phyloP scores from a whole-genome alignment of 371 early-diverging fungal species.

The Blastocladiella emersonii region DNA sequence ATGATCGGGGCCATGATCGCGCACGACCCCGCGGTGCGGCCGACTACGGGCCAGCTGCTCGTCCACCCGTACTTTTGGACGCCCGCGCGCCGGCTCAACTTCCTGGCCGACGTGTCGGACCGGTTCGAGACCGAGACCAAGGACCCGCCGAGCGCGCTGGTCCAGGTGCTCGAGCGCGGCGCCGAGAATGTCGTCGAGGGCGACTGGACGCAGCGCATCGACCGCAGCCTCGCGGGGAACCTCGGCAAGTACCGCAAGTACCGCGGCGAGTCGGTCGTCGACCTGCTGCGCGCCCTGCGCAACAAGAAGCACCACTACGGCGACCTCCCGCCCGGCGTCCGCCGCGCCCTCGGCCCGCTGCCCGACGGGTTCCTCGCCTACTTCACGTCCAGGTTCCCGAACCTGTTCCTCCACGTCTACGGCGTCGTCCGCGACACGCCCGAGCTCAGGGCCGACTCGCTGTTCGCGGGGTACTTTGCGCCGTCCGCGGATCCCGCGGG shows the following conservation, averaged over 20 bases:
- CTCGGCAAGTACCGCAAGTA: conserved; percentile 83
- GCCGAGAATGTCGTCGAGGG: conserved; percentile 43
- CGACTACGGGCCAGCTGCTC: conserved; percentile 55
- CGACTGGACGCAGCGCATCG: conserved; percentile 75
- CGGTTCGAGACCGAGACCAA: conserved; percentile 71
- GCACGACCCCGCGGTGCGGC: conserved; percentile 56
- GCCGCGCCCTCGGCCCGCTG: conserved; percentile 63
- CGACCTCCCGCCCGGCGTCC: conserved; percentile 65
- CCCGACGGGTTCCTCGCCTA: conserved; percentile 79
- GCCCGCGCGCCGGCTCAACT: conserved; percentile 58
- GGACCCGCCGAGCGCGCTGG: conserved; percentile 42
- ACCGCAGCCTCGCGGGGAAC: conserved; percentile 59
- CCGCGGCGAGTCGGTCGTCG: conserved; percentile 64
- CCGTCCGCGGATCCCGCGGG: neutral
- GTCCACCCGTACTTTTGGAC: conserved; percentile 93
- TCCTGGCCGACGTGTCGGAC: conserved; percentile 89
- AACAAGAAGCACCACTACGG: conserved; percentile 84
- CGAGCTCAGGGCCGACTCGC: neutral
- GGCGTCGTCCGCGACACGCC: conserved; percentile 13
- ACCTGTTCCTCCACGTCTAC: conserved; percentile 57
- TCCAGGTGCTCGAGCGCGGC: conserved; percentile 48
- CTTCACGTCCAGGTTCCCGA: conserved; percentile 81
- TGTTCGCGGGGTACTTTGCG: conserved; percentile 7
- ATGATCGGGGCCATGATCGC: conserved; percentile 79
- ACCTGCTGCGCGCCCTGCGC: conserved; percentile 68